Evolutionary conservation across 78 protist species (phyloP).

Genomic region (Dictyostelium discoideum): DNA sequence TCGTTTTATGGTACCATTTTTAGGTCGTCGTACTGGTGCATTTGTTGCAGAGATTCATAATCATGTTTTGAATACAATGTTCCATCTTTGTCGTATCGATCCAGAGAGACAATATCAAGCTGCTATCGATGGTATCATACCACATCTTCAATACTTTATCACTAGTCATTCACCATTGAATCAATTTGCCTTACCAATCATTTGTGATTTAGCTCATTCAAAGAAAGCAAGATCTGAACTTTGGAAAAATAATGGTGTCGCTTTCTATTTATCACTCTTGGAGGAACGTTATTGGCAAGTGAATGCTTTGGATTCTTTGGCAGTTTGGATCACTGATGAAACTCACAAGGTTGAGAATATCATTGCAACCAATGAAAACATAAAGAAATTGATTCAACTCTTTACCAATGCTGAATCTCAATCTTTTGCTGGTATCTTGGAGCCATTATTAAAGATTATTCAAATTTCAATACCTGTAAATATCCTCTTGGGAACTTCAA

Average conservation of each 20-base stretch:
- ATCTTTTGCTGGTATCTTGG: slow-evolving; percentile 69
- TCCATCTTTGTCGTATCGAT: slow-evolving; percentile 90
- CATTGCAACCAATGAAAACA: slow-evolving; percentile 1
- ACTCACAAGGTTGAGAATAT: slow-evolving; percentile 62
- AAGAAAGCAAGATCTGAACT: slow-evolving; percentile 82
- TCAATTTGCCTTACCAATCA: slow-evolving; percentile 90
- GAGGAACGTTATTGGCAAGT: slow-evolving; percentile 83
- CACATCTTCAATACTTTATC: slow-evolving; percentile 80
- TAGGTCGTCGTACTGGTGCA: slow-evolving; percentile 26
- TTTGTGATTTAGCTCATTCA: slow-evolving; percentile 92
- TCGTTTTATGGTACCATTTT: slow-evolving; percentile 61
- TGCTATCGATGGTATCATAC: slow-evolving; percentile 88
- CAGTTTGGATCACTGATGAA: slow-evolving; percentile 87
- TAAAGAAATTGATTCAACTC: slow-evolving; percentile 17
- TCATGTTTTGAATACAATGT: slow-evolving; percentile 87
- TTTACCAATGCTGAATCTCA: slow-evolving; percentile 51
- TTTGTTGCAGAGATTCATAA: slow-evolving; percentile 70
- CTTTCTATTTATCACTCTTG: slow-evolving; percentile 83
- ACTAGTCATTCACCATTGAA: slow-evolving; percentile 81
- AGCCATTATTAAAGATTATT: slow-evolving; percentile 74
- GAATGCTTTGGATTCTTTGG: slow-evolving; percentile 89
- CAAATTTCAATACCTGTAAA: slow-evolving; percentile 13
- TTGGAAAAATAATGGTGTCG: slow-evolving; percentile 84
- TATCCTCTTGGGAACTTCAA: slow-evolving; percentile 46
- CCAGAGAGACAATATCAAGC: slow-evolving; percentile 93